phyloP scores from a whole-genome alignment of 176 grass and related monocot genomes.

The Cocos nucifera region DNA sequence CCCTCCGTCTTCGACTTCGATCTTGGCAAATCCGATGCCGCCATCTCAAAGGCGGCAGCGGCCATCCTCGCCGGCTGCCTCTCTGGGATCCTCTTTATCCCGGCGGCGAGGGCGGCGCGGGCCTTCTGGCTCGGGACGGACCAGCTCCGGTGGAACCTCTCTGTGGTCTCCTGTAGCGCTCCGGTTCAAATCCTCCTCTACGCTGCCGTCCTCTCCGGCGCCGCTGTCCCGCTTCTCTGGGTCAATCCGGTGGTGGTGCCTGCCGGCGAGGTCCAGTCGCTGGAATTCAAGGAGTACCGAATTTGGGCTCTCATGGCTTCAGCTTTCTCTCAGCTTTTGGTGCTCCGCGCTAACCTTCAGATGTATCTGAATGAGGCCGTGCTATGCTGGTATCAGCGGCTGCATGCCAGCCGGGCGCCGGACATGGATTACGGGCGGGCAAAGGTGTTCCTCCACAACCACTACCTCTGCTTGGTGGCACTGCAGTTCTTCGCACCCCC shows the following conservation, averaged over 20 bases:
- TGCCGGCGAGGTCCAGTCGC: slow-evolving; percentile 3
- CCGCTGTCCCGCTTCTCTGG: slow-evolving; percentile 32
- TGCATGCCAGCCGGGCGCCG: slow-evolving; percentile 45
- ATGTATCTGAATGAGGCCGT: slow-evolving; percentile 95
- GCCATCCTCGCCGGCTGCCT: slow-evolving; percentile 22
- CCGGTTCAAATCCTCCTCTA: slow-evolving; percentile 37
- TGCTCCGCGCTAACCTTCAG: slow-evolving; percentile 58
- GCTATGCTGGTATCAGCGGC: slow-evolving; percentile 88
- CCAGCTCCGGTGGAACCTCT: slow-evolving; percentile 55
- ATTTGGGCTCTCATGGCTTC: slow-evolving; percentile 31
- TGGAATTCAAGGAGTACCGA: slow-evolving; percentile 3
- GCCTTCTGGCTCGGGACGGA: slow-evolving; percentile 88
- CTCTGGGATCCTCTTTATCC: slow-evolving; percentile 45
- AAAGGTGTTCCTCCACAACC: slow-evolving; percentile 94
- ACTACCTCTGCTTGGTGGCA: slow-evolving; percentile 56
- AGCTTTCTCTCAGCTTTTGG: slow-evolving; percentile 48
- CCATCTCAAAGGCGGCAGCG: neutral
- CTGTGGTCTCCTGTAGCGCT: slow-evolving; percentile 45
- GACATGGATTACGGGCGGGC: slow-evolving; percentile 83
- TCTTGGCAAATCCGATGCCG: neutral
- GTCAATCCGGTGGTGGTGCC: slow-evolving; percentile 10
- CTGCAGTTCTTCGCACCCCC: slow-evolving; percentile 57
- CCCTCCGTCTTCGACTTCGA: slow-evolving; percentile 30
- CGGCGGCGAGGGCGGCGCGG: slow-evolving; percentile 42
- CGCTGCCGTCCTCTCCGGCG: slow-evolving; percentile 36